These are phyloP conservation scores for Fusarium sp. DNA, from an alignment of 2,329 filamentous ascomycete genomes.

Conservation along the genomic window DNA sequence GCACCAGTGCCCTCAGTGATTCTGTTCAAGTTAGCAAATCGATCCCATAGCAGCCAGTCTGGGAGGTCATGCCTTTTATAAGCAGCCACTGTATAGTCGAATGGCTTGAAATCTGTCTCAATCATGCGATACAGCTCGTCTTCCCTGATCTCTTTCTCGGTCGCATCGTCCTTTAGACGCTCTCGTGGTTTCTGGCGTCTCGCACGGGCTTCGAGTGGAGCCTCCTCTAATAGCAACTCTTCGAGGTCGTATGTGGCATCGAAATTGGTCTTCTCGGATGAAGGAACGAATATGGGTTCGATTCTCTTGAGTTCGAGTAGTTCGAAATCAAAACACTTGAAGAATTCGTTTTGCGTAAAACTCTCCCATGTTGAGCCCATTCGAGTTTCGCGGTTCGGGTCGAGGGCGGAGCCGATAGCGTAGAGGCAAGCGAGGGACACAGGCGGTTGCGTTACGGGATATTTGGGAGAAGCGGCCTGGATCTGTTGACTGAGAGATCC, in stretches of 20 bases:
- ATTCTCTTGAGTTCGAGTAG: constrained; percentile 87
- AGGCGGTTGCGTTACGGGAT: constrained; percentile 90
- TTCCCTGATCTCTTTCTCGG: constrained; percentile 91
- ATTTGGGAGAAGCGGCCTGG: constrained; percentile 82
- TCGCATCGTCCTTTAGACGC: constrained; percentile 91
- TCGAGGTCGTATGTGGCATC: constrained; percentile 98
- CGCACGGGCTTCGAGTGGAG: constrained; percentile 90
- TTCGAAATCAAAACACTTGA: constrained; percentile 84
- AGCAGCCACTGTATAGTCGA: constrained; percentile 89
- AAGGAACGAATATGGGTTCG: constrained; percentile 90
- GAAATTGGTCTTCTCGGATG: constrained; percentile 98
- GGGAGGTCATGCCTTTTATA: constrained; percentile 72
- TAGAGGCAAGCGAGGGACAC: constrained; percentile 90
- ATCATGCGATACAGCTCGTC: constrained; percentile 96
- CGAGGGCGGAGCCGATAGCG: constrained; percentile 84
- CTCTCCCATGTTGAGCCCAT: constrained; percentile 88
- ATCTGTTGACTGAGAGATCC: constrained; percentile 83
- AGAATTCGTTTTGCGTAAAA: constrained; percentile 90
- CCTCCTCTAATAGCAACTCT: constrained; percentile 91
- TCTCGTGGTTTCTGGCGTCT: constrained; percentile 93
- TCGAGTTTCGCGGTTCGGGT: constrained; percentile 80
- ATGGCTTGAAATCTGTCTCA: constrained; percentile 91
- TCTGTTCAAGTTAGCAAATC: constrained; percentile 43
- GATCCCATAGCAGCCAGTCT: no score
- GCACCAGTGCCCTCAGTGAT: constrained; percentile 47